Evolutionary conservation across 2,329 filamentous ascomycete species (phyloP).

Genomic region (Epichloe sp.): DNA sequence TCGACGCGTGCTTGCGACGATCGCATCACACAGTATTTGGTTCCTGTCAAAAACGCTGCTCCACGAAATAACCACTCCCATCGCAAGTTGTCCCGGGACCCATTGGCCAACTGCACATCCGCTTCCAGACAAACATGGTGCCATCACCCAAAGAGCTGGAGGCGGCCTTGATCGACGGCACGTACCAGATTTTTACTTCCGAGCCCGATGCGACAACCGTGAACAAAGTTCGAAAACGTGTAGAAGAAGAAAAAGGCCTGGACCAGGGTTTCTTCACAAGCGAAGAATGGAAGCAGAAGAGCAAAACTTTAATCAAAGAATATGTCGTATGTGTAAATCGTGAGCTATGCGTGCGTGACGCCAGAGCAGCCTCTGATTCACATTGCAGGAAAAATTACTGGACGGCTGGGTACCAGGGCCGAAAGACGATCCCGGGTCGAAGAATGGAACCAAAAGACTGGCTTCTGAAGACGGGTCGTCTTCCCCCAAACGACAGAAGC

Average conservation of each 20-base stretch:
- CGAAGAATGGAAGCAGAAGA: conserved; percentile 42
- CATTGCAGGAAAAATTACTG: conserved; percentile 21
- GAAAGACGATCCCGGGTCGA: conserved; percentile 14
- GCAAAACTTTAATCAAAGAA: conserved; percentile 43
- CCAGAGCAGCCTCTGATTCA: background rate
- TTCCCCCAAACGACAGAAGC: conserved; percentile 3
- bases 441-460: conserved; percentile 20
- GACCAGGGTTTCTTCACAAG: conserved; percentile 36
- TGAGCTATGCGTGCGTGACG: background rate
- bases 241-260: conserved; percentile 35
- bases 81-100: too few species aligned
- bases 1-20: background rate
- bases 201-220: conserved; percentile 38
- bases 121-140: conserved; percentile 8
- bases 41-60: background rate
- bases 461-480: conserved; percentile 22
- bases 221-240: conserved; percentile 40
- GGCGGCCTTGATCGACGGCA: conserved; percentile 31
- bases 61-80: background rate
- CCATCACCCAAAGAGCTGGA: conserved; percentile 30
- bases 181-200: conserved; percentile 30
- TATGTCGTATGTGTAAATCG: conserved; percentile 32
- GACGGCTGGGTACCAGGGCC: conserved; percentile 22
- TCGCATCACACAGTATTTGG: background rate
- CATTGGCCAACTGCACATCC: background rate